phyloP scores from a whole-genome alignment of 2,329 filamentous ascomycete species.

The Epichloe festucae region DNA sequence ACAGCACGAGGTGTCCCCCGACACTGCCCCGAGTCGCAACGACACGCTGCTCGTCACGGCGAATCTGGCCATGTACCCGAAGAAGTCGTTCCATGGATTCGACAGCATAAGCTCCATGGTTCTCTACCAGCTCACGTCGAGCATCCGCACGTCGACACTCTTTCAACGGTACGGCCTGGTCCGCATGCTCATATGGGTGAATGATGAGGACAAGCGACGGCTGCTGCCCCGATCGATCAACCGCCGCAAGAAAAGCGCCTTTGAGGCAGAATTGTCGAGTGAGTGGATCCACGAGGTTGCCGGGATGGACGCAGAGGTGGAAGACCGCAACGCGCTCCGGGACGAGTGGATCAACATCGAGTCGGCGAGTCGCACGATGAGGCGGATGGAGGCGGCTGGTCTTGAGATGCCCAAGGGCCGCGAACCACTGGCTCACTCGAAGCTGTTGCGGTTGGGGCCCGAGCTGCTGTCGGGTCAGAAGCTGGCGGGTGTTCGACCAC shows the following conservation, averaged over 20 bases:
- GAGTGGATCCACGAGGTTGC: conserved; percentile 48
- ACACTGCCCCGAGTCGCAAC: conserved; percentile 41
- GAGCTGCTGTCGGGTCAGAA: conserved; percentile 10
- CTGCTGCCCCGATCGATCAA: conserved; percentile 48
- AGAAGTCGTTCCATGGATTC: conserved; percentile 36
- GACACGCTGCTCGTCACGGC: conserved; percentile 60
- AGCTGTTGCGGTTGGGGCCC: conserved; percentile 12
- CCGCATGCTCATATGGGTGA: conserved; percentile 63
- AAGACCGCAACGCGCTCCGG: conserved; percentile 23
- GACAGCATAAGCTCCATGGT: conserved; percentile 45
- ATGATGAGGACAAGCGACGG: conserved; percentile 42
- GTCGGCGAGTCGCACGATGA: conserved; percentile 25
- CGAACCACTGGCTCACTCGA: conserved; percentile 19
- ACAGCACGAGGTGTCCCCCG: conserved; percentile 31
- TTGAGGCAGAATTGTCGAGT: conserved; percentile 49
- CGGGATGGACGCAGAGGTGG: conserved; percentile 20
- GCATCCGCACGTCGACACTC: conserved; percentile 42
- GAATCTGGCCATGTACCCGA: conserved; percentile 47
- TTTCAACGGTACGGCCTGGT: conserved; percentile 70
- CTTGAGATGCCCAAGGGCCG: conserved; percentile 32
- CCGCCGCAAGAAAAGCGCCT: conserved; percentile 40
- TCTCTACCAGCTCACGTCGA: conserved; percentile 46
- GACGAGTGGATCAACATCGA: conserved; percentile 35
- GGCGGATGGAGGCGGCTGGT: conserved; percentile 33
- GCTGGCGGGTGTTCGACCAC: conserved; percentile 18